Evolutionary conservation across 2,329 filamentous ascomycete genomes (phyloP), one percentile per base, ranked within the genome.

Genomic region (Colletotrichum kahawae): DNA sequence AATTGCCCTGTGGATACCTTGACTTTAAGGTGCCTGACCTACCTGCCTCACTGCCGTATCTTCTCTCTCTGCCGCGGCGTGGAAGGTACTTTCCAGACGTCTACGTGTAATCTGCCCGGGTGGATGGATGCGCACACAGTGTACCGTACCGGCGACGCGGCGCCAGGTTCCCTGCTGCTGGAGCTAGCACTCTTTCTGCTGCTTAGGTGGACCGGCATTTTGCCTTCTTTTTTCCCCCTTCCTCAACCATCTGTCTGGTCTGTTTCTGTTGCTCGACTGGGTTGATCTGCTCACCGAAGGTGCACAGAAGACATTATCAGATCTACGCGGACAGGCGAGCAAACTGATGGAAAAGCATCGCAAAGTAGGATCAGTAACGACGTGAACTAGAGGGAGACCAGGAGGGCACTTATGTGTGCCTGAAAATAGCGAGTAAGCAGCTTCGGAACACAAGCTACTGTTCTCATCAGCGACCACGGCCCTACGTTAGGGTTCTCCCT

Each of bases 61-160:
- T 33, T 33, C 62, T 33, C 34, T 43, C 16, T 51, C 36, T 38
- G 57, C 57, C 6, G 36, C 24, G 14, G 12, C 62, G 38, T 24
- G 9, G 24, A 51, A 51, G 29, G 67, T 34, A 62, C 65, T 59
- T 67, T 67, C 24, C 36, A 48, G 51, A 34, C n/a, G 10, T 29
- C 65, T 27, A 34, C n/a, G 10, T 29, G 54, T 27, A 68, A 59
- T 59, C 51, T 48, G 66, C 34, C 65, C 51, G 18, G 33, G 63
- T 66, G 63, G 43, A 33, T 51, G 57, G n/a, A 48, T 48, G 24
- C n/a, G 65, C 29, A 72, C 57, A 51, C 69, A 60, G 73, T 63
- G 68, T 75, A 72, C 73, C 63, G 68, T 75, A 72, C 73, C 63
- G 63, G 64, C 63, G 63, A 63, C 43, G 69, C 57, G 69, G 73